Conservation (phyloP, 352 stramenopile genomes). For the Lagenidium giganteum region DNA sequence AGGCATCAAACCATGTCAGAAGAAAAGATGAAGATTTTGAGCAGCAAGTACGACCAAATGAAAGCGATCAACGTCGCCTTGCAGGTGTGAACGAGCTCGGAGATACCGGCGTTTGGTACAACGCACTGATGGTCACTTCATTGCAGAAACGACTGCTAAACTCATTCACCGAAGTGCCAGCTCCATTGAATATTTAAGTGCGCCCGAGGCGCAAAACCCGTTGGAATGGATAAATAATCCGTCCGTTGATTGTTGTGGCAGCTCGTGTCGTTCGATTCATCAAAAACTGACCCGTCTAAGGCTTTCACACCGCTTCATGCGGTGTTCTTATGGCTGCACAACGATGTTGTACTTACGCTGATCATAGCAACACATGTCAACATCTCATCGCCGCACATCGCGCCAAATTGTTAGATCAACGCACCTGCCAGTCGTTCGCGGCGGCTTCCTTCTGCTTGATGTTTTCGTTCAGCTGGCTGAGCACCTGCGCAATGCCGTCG, state of each 20-base stretch:
- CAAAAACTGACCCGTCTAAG: no score
- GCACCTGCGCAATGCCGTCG: constrained; percentile 73
- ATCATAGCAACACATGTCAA: not conserved
- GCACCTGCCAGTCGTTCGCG: constrained; percentile 79
- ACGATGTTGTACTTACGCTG: constrained; percentile 86
- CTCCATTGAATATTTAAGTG: no score
- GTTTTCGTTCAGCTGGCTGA: constrained; percentile 65
- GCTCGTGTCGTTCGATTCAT: no score
- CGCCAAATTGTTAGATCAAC: no score
- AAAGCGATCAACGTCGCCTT: constrained; percentile 78
- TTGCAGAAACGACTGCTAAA: constrained; percentile 53
- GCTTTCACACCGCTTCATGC: no score
- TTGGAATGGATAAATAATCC: no score
- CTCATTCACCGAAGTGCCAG: constrained; percentile 30
- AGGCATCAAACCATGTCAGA: constrained; percentile 61
- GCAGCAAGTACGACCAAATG: constrained; percentile 72
- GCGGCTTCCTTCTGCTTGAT: constrained; percentile 83
- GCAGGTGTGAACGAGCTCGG: no score
- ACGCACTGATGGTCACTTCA: no score
- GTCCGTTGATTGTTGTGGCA: no score
- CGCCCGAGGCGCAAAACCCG: no score
- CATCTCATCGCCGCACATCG: no score
- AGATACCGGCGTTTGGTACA: no score
- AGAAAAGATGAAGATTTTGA: constrained; percentile 63
- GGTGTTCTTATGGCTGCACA: constrained; percentile 65